Conservation (phyloP, 257 asterid genomes). For the Gardenia jasminoides region DNA sequence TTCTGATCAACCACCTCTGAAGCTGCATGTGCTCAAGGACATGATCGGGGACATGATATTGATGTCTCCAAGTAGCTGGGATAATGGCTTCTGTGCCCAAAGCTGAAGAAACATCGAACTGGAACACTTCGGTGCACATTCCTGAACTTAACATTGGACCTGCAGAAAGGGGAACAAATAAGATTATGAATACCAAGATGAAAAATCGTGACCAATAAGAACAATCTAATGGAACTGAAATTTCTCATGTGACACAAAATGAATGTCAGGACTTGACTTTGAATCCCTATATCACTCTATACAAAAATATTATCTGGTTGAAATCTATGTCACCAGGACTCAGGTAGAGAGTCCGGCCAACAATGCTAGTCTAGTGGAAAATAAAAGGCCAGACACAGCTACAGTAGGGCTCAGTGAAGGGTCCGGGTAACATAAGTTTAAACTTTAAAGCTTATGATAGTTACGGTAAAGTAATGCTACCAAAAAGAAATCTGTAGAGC, state of each 20-base stretch:
- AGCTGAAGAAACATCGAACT: conserved; percentile 77
- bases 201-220: neutral
- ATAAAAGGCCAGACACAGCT: no score
- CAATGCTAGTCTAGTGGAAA: no score
- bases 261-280: no score
- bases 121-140: conserved; percentile 96
- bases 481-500: neutral
- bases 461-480: no score
- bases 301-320: neutral
- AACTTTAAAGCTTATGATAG: neutral
- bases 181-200: neutral
- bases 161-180: conserved; percentile 27
- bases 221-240: neutral
- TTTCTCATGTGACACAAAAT: neutral
- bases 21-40: no score
- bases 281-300: neutral
- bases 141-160: conserved; percentile 94
- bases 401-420: no score
- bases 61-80: conserved; percentile 54
- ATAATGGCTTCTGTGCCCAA: conserved; percentile 62
- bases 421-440: neutral
- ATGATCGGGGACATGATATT: no score
- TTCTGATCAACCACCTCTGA: conserved; percentile 87
- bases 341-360: no score
- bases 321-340: no score